Conservation (phyloP, 768 basidiomycete genomes). For the Phlegmacium glaucopus region DNA sequence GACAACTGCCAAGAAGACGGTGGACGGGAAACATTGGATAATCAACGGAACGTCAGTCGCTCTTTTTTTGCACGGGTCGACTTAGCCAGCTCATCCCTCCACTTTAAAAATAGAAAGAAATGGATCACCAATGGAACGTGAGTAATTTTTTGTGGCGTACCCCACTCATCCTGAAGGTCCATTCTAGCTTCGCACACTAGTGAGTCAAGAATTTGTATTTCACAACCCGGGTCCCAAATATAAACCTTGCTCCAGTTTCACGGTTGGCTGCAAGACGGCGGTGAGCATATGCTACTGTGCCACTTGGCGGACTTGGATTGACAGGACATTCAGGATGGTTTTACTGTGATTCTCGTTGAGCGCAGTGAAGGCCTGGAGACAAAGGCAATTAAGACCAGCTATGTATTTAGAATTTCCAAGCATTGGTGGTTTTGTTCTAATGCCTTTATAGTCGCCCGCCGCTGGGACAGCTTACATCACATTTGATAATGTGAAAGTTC, state of each 20-base stretch:
- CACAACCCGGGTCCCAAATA: neutral
- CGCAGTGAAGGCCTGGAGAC: conserved; percentile 81
- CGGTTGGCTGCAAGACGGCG: conserved; percentile 61
- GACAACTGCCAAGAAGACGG: conserved; percentile 71
- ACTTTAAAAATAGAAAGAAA: conserved; percentile 50
- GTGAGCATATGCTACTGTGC: conserved; percentile 21
- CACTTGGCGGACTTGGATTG: neutral
- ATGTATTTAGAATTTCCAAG: conserved; percentile 23
- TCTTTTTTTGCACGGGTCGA: neutral
- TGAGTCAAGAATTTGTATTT: conserved; percentile 19
- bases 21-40: conserved; percentile 79
- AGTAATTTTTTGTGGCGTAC: conserved; percentile 16
- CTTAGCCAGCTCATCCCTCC: neutral
- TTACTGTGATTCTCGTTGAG: conserved; percentile 86
- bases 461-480: conserved; percentile 81
- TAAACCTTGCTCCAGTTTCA: conserved; percentile 41
- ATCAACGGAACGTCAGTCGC: conserved; percentile 54
- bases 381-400: conserved; percentile 76
- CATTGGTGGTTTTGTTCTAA: neutral
- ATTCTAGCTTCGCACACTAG: conserved; percentile 40
- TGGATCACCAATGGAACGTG: conserved; percentile 79
- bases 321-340: conserved; percentile 41
- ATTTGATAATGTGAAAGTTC: conserved; percentile 81
- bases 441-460: conserved; percentile 49
- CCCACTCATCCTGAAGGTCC: neutral